Conservation (phyloP, 257 asterid species). For the Plantago elongata region DNA sequence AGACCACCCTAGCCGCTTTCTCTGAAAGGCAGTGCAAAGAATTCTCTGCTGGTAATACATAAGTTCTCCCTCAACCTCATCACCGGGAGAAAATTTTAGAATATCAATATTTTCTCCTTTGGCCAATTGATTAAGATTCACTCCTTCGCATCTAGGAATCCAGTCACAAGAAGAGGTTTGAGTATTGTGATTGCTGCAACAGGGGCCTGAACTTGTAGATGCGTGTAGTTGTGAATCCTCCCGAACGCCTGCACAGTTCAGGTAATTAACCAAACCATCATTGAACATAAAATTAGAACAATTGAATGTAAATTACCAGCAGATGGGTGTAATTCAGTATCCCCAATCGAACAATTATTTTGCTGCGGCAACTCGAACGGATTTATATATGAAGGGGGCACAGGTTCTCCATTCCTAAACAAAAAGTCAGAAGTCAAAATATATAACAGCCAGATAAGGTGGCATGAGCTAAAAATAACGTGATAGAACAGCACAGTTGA, state of each 20-base stretch:
- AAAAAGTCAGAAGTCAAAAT: conserved; percentile 14
- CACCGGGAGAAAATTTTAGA: conserved; percentile 64
- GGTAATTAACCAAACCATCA: conserved; percentile 29
- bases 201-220: conserved; percentile 75
- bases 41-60: conserved; percentile 68
- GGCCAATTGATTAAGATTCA: conserved; percentile 46
- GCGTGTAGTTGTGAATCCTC: conserved; percentile 63
- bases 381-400: conserved; percentile 45
- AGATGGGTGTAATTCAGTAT: conserved; percentile 28
- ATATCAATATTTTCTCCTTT: conserved; percentile 47
- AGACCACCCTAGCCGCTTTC: conserved; percentile 62
- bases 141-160: conserved; percentile 33
- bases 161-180: conserved; percentile 35
- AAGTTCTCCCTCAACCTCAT: conserved; percentile 96
- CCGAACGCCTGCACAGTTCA: conserved; percentile 50
- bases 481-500: too few species aligned
- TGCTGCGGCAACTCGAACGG: conserved; percentile 54
- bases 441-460: conserved; percentile 12
- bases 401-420: conserved; percentile 50
- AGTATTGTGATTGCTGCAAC: conserved; percentile 48
- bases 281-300: conserved; percentile 17
- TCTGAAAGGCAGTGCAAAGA: conserved; percentile 42
- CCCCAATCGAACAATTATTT: conserved; percentile 33
- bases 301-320: conserved; percentile 45
- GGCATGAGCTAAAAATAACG: background rate